Evolutionary conservation across 202 grass and related monocot species (phyloP).

Genomic region (Cymbopogon flexuosus): DNA sequence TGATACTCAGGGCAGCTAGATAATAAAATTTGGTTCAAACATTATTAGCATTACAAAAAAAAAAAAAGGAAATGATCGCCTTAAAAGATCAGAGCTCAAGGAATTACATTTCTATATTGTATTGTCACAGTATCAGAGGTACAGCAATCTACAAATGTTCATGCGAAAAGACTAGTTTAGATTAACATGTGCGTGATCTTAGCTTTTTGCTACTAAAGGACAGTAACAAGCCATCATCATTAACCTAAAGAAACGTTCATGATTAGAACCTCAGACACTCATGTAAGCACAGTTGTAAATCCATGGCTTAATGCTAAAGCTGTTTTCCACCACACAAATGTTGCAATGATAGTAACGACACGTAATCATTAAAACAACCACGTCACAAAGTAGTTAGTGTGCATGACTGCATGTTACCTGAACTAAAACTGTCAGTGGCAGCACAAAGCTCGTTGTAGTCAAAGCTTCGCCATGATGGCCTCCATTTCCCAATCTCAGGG

Average conservation of each 20-base stretch:
- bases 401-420: constrained; percentile 51
- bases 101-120: background rate
- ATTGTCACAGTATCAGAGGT: constrained; percentile 3
- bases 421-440: constrained; percentile 75
- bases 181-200: background rate
- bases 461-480: constrained; percentile 93
- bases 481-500: constrained; percentile 64
- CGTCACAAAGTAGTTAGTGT: constrained; percentile 7
- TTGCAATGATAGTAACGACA: constrained; percentile 33
- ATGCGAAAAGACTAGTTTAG: background rate
- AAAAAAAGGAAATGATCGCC: background rate
- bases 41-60: background rate
- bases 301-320: constrained; percentile 30
- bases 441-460: constrained; percentile 75
- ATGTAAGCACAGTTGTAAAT: constrained; percentile 13
- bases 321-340: constrained; percentile 26
- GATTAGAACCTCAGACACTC: constrained; percentile 36
- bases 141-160: background rate
- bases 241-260: constrained; percentile 34
- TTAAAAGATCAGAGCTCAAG: background rate
- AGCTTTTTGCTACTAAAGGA: constrained; percentile 23
- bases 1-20: background rate
- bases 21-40: background rate
- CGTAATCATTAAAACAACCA: constrained; percentile 21
- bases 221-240: constrained; percentile 29